These are phyloP conservation scores for Stephania yunnanensis DNA, from an alignment of 164 flowering plant genomes.

Conservation along the genomic window DNA sequence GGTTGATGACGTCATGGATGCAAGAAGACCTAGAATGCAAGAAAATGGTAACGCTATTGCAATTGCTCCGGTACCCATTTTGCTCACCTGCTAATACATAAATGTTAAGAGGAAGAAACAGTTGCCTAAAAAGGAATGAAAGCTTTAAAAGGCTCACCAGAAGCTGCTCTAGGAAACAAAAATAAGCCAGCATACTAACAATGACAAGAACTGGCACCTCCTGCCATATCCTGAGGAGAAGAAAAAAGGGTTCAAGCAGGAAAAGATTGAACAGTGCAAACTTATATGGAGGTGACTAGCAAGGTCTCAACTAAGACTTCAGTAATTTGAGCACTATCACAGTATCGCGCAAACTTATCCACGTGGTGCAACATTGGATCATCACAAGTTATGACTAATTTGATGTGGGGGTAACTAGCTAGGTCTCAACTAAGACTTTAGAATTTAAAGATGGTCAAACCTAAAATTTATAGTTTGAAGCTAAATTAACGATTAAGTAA, in stretches of 20 bases:
- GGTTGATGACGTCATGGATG: constrained; percentile 85
- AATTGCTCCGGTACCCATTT: constrained; percentile 75
- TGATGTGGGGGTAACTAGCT: not conserved
- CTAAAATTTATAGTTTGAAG: not conserved
- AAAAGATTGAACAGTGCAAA: not conserved
- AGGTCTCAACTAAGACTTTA: not conserved
- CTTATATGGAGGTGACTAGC: no score
- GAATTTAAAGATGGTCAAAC: not conserved
- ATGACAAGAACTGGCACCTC: constrained; percentile 90
- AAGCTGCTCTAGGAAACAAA: constrained; percentile 96
- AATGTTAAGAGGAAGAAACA: not conserved
- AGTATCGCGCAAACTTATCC: no score
- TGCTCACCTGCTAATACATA: constrained; percentile 44
- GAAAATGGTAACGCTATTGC: constrained; percentile 90
- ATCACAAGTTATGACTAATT: not conserved
- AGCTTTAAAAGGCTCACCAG: constrained; percentile 47
- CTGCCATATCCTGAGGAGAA: constrained; percentile 73
- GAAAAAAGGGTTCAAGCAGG: constrained; percentile 8
- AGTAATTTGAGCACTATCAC: not conserved
- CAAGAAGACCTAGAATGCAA: constrained; percentile 80
- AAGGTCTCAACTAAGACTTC: no score
- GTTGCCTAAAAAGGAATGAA: not conserved
- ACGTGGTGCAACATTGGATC: not conserved
- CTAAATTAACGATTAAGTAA: not conserved
- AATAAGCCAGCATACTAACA: constrained; percentile 93